A percentile compares a stretch with the other conserved stretches of the same genome.
phyloP scores from a whole-genome alignment of 371 early-diverging fungal species.

The Mucor velutinosus region DNA sequence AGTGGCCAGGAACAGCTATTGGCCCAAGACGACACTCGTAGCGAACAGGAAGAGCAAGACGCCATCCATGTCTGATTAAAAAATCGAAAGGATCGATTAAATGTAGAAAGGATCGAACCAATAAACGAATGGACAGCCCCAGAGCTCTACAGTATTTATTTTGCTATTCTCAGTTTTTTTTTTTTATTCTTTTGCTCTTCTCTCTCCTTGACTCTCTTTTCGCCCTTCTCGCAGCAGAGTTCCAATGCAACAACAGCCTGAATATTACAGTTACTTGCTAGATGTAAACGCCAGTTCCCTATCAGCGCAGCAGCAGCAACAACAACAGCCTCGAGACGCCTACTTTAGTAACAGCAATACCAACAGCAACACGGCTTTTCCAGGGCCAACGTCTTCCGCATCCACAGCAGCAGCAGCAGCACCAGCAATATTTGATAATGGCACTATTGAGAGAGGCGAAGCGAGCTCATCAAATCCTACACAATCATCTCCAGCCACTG shows the following conservation, averaged over 20 bases:
- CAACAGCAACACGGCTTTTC: background rate
- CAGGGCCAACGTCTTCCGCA: background rate
- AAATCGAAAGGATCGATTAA: background rate
- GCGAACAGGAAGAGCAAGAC: no score
- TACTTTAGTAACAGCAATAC: background rate
- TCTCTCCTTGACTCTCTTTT: background rate
- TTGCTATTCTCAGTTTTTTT: background rate
- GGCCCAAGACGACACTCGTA: no score
- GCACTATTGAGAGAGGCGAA: background rate
- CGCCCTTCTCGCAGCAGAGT: background rate
- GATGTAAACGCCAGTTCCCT: background rate
- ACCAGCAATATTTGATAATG: background rate
- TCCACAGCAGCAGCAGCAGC: background rate
- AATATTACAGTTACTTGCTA: constrained; percentile 15
- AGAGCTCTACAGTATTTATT: background rate
- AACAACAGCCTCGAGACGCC: background rate
- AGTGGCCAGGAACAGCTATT: background rate
- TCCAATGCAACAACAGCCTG: constrained; percentile 14
- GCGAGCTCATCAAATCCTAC: constrained; percentile 1
- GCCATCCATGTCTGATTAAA: background rate
- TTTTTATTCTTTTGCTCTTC: background rate
- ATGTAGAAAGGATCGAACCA: background rate
- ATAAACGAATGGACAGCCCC: background rate
- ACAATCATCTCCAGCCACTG: background rate
- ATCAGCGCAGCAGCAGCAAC: background rate